phyloP scores from a whole-genome alignment of 768 basidiomycete genomes.

The Sporobolomyces roseus region DNA sequence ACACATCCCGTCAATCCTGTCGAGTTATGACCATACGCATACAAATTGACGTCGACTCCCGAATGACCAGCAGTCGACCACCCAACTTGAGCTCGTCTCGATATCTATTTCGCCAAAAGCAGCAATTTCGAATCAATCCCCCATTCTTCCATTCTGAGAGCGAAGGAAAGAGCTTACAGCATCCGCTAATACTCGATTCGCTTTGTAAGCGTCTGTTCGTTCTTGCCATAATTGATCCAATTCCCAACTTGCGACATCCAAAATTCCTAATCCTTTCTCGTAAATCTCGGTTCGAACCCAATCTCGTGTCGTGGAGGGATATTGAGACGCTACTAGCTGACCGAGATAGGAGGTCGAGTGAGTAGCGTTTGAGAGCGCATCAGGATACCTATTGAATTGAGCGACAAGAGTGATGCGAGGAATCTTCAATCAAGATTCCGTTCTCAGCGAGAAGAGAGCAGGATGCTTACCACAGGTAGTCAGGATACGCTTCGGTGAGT shows the following conservation, averaged over 20 bases:
- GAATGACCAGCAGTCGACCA: slow-evolving; percentile 45
- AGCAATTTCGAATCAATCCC: background rate
- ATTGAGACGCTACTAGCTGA: slow-evolving; percentile 14
- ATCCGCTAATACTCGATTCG: slow-evolving; percentile 38
- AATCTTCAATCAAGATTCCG: too few relatives aligned
- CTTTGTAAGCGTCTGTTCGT: slow-evolving; percentile 17
- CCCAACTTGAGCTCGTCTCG: slow-evolving; percentile 44
- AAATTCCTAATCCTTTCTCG: slow-evolving; percentile 41
- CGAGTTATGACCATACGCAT: slow-evolving; percentile 37
- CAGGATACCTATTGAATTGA: slow-evolving; percentile 44
- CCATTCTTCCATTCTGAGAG: background rate
- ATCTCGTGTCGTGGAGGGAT: slow-evolving; percentile 21
- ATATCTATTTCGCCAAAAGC: slow-evolving; percentile 15
- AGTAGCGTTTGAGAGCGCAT: slow-evolving; percentile 42
- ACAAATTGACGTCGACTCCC: slow-evolving; percentile 45
- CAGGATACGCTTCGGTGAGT: slow-evolving; percentile 40
- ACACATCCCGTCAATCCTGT: slow-evolving; percentile 39
- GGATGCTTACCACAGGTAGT: slow-evolving; percentile 34
- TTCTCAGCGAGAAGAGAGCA: background rate
- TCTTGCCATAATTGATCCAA: slow-evolving; percentile 27
- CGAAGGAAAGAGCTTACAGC: slow-evolving; percentile 12
- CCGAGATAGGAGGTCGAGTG: slow-evolving; percentile 41
- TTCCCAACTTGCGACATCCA: slow-evolving; percentile 36
- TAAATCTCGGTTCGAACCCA: slow-evolving; percentile 38
- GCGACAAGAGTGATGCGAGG: too few relatives aligned